Base-by-base conservation (phyloP, 805 yeast species). In the Candida chauliodis region DNA sequence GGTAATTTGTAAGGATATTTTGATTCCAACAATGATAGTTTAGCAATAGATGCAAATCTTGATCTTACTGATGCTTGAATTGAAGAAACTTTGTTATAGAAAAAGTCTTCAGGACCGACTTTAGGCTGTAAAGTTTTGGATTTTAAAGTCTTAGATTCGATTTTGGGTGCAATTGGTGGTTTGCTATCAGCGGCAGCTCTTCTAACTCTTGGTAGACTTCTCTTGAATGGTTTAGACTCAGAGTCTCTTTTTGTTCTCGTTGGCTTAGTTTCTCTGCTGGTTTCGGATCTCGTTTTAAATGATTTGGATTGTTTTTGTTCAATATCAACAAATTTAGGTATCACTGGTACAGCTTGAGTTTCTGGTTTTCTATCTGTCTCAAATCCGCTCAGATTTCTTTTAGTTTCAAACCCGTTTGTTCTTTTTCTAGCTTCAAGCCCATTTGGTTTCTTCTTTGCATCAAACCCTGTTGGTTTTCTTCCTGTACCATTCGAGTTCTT, bases 1-100 rank as follows among this genome's bases (percentile, higher is more conserved):
- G 74, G 72, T 41, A 68, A 50, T 41, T 50, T 49, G 52, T 56
- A 69, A 4, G 74, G 74, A 48, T 66, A 69, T 34, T 66, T 61
- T 14, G 72, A 64, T 30, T 53, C 53, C 34, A 63, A 41, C 44
- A 69, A 58, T 21, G 58, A 49, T 28, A 61, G 58, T 50, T 69
- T 69, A 38, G 69, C 55, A 34, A 69, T 58, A 31, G 71, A 62
- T 2, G 71, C 67, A 8, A 66, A 58, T 45, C 73, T 55, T 7
- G 67, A 50, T 14, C 58, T 43, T 8, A 55, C 39, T 23, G 56
- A 41, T 5, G 61, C 41, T 43, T 55, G 55, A 31, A 60, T 44
- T 34, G 52, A 48, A 23, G 69, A 45, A 5, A 60, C 48, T 49
- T 67, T 66, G 5, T 71, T 71, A 47, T 69, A 55, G 38, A 68